Conservation (phyloP, 164 flowering plant species). For the Vitis rotundifolia region DNA sequence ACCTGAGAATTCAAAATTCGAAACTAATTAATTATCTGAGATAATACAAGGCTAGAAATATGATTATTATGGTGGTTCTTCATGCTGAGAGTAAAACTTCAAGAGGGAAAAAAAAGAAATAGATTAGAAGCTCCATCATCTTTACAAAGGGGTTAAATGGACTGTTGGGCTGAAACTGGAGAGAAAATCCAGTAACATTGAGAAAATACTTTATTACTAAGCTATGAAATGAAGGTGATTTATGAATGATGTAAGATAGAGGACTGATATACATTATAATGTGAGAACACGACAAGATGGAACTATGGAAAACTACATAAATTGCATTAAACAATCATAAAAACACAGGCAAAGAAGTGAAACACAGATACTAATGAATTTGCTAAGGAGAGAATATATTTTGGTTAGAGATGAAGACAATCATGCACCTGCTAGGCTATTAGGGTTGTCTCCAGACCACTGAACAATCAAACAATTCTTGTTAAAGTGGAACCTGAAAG, state of each 20-base stretch:
- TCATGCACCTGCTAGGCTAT: conserved; percentile 85
- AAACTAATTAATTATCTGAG: not conserved
- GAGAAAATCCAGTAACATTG: too few relatives aligned
- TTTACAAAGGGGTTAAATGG: too few relatives aligned
- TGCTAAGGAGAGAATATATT: not conserved
- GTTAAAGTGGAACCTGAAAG: conserved; percentile 67
- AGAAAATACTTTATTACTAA: too few relatives aligned
- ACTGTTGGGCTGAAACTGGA: too few relatives aligned
- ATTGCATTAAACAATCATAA: too few relatives aligned
- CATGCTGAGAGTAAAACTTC: not conserved
- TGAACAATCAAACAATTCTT: conserved; percentile 77
- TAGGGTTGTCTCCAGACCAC: conserved; percentile 99
- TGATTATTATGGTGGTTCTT: not conserved
- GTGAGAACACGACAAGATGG: too few relatives aligned
- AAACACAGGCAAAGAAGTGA: not conserved
- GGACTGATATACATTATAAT: too few relatives aligned
- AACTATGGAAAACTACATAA: too few relatives aligned
- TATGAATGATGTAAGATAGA: too few relatives aligned
- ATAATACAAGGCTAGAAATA: not conserved
- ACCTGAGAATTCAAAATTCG: conserved; percentile 41
- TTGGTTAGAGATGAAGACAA: not conserved
- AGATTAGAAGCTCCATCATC: not conserved
- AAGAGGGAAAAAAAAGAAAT: too few relatives aligned
- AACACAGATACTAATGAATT: not conserved
- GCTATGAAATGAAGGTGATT: too few relatives aligned